Evolutionary conservation across 1,284 basidiomycete genomes (phyloP), one percentile per base, ranked within the genome.

Genomic region (Ceratobasidium papillatum): DNA sequence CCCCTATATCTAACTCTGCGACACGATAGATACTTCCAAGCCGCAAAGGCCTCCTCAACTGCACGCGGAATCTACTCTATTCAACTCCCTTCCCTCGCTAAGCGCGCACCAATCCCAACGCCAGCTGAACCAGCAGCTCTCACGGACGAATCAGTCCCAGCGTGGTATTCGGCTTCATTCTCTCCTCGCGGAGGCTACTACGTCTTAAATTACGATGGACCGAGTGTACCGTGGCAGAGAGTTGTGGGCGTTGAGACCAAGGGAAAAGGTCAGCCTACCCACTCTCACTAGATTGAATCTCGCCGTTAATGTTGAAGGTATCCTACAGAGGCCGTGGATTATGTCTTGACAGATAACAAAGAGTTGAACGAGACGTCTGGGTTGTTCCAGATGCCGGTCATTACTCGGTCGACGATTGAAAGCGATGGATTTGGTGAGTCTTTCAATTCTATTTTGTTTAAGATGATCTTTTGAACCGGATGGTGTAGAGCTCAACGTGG

Each of bases 121-220:
- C 77, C 80, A 12, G 78, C 78, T 1, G 81, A 84, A 62, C 88
- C 90, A 0, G 88, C 82, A 0, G 81, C 89, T 0, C 81, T 98
- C 76, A 96, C 94, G 0, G 91, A 95, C 79, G 82, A 84, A 8
- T 83, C 85, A 2, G 84, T 85, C 61, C 84, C 88, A 0, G 89
- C 89, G 1, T 93, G 86, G 80, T 93, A 92, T 80, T 84, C 85
- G 1, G 87, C 89, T 5, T 85, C 83, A 74, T 97, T 98, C 84
- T 96, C 94, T 0, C 94, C 95, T 0, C 80, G 89, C 49, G 94
- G 89, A 0, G 93, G 92, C 0, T 98, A 92, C 82, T 98, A 97
- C 82, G 83, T 94, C 7, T 84, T 98, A 19, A 86, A 84, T 77
- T 96, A 97, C 80, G 82, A 85, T 49, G 96, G 96, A 0, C 97